Percentiles rank a stretch among this genome's conserved stretches.
phyloP scores from a whole-genome alignment of 2,329 filamentous ascomycete species.

The Zarea fungicola region DNA sequence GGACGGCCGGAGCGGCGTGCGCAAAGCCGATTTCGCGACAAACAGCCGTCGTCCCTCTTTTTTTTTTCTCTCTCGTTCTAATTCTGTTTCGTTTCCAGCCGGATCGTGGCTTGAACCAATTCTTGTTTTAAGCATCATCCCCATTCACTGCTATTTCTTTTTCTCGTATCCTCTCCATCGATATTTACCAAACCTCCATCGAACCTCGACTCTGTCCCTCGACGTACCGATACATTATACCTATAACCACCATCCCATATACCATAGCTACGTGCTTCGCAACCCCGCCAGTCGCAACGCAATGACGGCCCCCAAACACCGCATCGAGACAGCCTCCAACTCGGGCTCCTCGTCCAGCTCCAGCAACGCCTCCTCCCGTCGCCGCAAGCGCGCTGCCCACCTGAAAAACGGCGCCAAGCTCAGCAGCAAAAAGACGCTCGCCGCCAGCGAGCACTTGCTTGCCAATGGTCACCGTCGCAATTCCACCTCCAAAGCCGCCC shows the following conservation, averaged over 20 bases:
- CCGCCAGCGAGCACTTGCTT: conserved; percentile 27
- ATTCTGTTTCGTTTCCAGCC: too few species aligned
- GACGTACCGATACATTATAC: too few species aligned
- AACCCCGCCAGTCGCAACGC: background rate
- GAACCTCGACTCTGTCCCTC: too few species aligned
- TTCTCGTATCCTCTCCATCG: too few species aligned
- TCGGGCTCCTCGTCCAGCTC: conserved; percentile 26
- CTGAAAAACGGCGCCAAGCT: conserved; percentile 19
- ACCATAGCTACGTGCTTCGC: background rate
- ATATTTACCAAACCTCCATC: too few species aligned
- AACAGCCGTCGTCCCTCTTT: conserved; percentile 1
- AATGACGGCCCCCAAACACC: conserved; percentile 1
- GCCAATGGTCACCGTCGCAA: conserved; percentile 37
- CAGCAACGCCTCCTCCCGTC: conserved; percentile 23
- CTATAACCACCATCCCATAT: background rate
- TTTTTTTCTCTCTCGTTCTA: background rate
- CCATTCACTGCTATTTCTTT: too few species aligned
- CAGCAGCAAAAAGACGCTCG: conserved; percentile 12
- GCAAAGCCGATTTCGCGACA: conserved; percentile 7
- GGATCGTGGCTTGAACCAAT: background rate
- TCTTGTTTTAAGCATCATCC: conserved; percentile 10
- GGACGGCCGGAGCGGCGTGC: conserved; percentile 5
- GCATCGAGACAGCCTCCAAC: conserved; percentile 21
- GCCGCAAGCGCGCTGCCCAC: conserved; percentile 22
- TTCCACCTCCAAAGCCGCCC: conserved; percentile 56